phyloP scores from a whole-genome alignment of 1,284 basidiomycete genomes.

The Heterobasidion irregulare region DNA sequence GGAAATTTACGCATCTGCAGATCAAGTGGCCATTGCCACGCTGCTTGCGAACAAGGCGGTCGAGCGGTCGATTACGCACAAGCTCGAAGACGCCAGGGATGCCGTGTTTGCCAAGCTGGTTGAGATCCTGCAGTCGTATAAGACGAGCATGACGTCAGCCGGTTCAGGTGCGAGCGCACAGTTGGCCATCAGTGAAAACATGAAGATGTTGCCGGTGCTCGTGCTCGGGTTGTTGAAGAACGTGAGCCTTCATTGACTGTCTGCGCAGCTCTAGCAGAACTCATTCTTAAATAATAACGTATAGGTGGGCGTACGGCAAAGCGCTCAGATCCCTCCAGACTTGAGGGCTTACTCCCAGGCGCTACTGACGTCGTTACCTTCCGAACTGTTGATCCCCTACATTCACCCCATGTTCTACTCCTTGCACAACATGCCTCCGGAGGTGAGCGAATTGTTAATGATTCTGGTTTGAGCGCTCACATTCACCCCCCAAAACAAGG shows the following conservation, averaged over 20 bases:
- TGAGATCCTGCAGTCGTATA: constrained; percentile 89
- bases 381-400: constrained; percentile 88
- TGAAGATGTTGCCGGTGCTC: constrained; percentile 91
- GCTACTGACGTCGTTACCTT: constrained; percentile 85
- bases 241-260: constrained; percentile 34
- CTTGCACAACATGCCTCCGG: constrained; percentile 92
- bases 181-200: constrained; percentile 84
- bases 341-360: constrained; percentile 93
- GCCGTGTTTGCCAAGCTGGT: constrained; percentile 87
- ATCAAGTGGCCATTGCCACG: constrained; percentile 88
- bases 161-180: constrained; percentile 93
- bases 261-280: neutral
- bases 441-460: constrained; percentile 38
- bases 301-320: constrained; percentile 89
- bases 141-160: constrained; percentile 92
- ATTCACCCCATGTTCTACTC: constrained; percentile 95
- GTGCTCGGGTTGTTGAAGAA: constrained; percentile 91
- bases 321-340: constrained; percentile 93
- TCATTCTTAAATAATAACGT: neutral
- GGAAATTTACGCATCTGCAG: constrained; percentile 92
- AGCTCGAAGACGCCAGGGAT: constrained; percentile 91
- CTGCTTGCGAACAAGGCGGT: constrained; percentile 96
- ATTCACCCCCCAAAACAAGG: constrained; percentile 21
- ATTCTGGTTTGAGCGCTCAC: constrained; percentile 11
- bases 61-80: constrained; percentile 84